A percentile compares a stretch with the other conserved stretches of the same genome.
These are phyloP conservation scores for Micractinium conductrix DNA, from an alignment of 139 green algal genomes.

Conservation along the genomic window DNA sequence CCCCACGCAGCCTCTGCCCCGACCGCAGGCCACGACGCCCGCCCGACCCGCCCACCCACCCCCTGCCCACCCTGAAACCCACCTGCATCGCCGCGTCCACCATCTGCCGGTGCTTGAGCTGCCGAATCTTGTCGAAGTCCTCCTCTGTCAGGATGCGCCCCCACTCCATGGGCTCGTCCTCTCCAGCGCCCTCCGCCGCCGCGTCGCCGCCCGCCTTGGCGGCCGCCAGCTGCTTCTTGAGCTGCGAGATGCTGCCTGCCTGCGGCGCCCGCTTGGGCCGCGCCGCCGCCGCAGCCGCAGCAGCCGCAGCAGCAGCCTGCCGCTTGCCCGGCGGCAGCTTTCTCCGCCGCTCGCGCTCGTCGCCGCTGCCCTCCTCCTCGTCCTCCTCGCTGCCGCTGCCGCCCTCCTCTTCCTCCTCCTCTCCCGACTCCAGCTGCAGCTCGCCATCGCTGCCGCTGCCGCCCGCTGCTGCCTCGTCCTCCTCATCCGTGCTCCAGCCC, in stretches of 20 bases:
- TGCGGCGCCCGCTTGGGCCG: slow-evolving; percentile 1
- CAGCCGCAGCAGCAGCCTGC: neutral
- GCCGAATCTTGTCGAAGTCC: slow-evolving; percentile 88
- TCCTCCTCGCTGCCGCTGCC: neutral
- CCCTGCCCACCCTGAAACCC: neutral
- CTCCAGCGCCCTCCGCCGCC: neutral
- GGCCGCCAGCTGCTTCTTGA: slow-evolving; percentile 50
- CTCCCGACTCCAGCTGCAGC: slow-evolving; percentile 2
- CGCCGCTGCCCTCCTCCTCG: slow-evolving; percentile 33
- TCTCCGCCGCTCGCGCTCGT: slow-evolving; percentile 26
- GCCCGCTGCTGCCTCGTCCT: slow-evolving; percentile 27
- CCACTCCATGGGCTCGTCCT: slow-evolving; percentile 66
- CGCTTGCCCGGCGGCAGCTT: slow-evolving; percentile 4
- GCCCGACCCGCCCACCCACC: neutral
- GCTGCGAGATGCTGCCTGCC: slow-evolving; percentile 42
- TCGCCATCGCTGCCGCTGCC: slow-evolving; percentile 14
- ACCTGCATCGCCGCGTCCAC: slow-evolving; percentile 75
- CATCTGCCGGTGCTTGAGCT: slow-evolving; percentile 56
- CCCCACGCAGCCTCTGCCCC: too few species aligned
- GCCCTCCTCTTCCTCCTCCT: slow-evolving; percentile 28
- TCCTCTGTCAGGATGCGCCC: slow-evolving; percentile 82
- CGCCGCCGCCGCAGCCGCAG: neutral
- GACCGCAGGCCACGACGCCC: neutral
- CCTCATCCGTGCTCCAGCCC: slow-evolving; percentile 31
- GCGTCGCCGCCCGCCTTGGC: slow-evolving; percentile 17